These are phyloP conservation scores for Nemania serpens DNA, from an alignment of 2,329 filamentous ascomycete species.

Conservation along the genomic window DNA sequence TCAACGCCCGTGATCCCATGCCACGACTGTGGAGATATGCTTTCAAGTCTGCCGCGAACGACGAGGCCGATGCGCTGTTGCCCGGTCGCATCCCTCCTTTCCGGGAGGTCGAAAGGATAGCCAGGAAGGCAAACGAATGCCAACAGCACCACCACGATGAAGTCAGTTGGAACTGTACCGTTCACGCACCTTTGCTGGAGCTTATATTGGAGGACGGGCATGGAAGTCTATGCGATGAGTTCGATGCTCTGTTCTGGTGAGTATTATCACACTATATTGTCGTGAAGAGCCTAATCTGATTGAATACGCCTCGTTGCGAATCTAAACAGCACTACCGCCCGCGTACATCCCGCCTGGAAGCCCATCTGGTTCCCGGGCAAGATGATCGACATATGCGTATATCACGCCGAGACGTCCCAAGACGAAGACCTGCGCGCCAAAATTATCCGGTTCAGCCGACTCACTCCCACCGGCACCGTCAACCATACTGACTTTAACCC, in stretches of 20 bases:
- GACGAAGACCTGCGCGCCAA: neutral
- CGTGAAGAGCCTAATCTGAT: no score
- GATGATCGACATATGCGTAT: neutral
- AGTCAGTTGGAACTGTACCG: conserved; percentile 5
- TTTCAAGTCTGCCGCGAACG: conserved; percentile 5
- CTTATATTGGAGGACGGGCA: neutral
- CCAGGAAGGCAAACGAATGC: conserved; percentile 4
- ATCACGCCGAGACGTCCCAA: neutral
- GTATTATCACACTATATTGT: neutral
- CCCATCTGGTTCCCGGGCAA: neutral
- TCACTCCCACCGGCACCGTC: conserved; percentile 4
- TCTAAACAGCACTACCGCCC: neutral
- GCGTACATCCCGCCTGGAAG: conserved; percentile 1
- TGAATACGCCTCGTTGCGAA: neutral
- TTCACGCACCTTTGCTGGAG: neutral
- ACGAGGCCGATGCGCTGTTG: neutral
- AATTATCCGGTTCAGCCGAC: neutral
- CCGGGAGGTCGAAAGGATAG: conserved; percentile 8
- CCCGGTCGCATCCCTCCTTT: conserved; percentile 11
- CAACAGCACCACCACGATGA: conserved; percentile 3
- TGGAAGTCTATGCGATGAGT: neutral
- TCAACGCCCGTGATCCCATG: neutral
- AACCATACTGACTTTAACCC: conserved; percentile 11
- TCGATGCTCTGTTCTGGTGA: conserved; percentile 7
- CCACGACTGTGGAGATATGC: neutral